Conservation (phyloP, 768 basidiomycete genomes). For the Tremella mesenterica region DNA sequence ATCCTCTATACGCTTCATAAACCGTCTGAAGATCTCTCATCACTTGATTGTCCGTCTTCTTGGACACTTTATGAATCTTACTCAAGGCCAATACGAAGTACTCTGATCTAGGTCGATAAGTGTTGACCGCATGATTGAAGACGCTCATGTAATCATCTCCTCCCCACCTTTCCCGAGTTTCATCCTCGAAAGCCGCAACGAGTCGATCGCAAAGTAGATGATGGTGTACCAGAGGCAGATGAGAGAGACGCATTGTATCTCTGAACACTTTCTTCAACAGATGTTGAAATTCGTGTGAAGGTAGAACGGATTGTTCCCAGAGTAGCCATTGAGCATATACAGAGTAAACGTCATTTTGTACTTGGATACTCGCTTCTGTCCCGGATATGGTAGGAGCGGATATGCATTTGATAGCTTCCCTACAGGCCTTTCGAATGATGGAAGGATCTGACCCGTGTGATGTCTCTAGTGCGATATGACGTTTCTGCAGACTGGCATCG, state of each 20-base stretch:
- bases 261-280: not conserved
- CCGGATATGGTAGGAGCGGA: conserved; percentile 6
- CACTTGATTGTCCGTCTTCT: not conserved
- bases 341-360: not conserved
- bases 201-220: not conserved
- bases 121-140: not conserved
- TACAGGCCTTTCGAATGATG: conserved; percentile 1
- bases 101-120: conserved; percentile 9
- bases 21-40: conserved; percentile 9
- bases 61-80: no score
- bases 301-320: no score
- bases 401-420: conserved; percentile 7
- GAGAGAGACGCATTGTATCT: conserved; percentile 1
- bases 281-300: not conserved
- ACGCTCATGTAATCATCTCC: not conserved
- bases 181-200: not conserved
- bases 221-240: conserved; percentile 9
- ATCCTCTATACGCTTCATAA: conserved; percentile 21
- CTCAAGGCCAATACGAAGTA: conserved; percentile 19
- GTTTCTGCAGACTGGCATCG: conserved; percentile 52
- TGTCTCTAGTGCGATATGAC: conserved; percentile 50
- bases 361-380: not conserved
- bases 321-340: conserved; percentile 7
- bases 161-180: not conserved
- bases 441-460: not conserved